These are phyloP conservation scores for Pulveroboletus sp. DNA, from an alignment of 768 basidiomycete genomes.

Conservation along the genomic window DNA sequence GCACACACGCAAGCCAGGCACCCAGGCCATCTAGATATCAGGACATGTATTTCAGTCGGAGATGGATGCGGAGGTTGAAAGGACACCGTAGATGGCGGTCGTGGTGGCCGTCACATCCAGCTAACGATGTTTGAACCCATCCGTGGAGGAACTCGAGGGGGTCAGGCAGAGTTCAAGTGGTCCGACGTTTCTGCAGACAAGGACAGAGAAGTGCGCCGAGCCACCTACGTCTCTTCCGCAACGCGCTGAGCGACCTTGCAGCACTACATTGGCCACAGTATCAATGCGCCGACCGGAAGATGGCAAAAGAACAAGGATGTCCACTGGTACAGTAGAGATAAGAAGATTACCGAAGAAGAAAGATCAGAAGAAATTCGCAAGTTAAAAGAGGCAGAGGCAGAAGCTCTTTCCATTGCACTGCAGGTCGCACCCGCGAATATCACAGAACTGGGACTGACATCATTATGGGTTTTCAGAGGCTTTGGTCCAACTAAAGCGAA, in stretches of 20 bases:
- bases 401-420: slow-evolving; percentile 80
- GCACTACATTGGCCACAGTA: slow-evolving; percentile 93
- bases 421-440: slow-evolving; percentile 32
- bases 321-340: slow-evolving; percentile 88
- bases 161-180: slow-evolving; percentile 90
- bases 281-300: slow-evolving; percentile 91
- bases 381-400: slow-evolving; percentile 85
- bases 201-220: slow-evolving; percentile 70
- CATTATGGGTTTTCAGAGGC: slow-evolving; percentile 46
- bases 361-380: slow-evolving; percentile 69
- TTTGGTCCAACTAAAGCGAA: slow-evolving; percentile 54
- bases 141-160: slow-evolving; percentile 86
- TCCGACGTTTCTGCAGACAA: slow-evolving; percentile 87
- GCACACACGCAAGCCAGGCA: slow-evolving; percentile 13
- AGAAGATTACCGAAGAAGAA: slow-evolving; percentile 38
- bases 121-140: slow-evolving; percentile 69
- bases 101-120: neutral
- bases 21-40: slow-evolving; percentile 13
- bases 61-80: slow-evolving; percentile 16
- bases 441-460: slow-evolving; percentile 2
- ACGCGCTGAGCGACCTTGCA: slow-evolving; percentile 29
- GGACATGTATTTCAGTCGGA: slow-evolving; percentile 15
- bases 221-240: neutral
- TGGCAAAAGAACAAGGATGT: slow-evolving; percentile 99
- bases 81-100: neutral